Evolutionary conservation across 2,329 filamentous ascomycete species (phyloP).

Genomic region (Hypocrella siamensis): DNA sequence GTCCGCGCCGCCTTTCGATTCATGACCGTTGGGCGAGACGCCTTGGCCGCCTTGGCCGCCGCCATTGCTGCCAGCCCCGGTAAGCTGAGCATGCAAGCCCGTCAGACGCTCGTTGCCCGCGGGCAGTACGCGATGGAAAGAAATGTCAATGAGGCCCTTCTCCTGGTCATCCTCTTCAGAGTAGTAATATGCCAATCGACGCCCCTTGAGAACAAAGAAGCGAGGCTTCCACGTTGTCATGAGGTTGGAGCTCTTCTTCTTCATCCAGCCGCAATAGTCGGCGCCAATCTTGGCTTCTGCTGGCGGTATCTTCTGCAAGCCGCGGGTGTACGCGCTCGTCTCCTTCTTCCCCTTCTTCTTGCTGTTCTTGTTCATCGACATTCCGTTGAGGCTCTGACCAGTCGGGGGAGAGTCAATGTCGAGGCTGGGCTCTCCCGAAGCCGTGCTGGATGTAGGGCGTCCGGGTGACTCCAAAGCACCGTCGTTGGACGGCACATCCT

Average conservation of each 20-base stretch:
- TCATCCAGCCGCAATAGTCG: conserved; percentile 99
- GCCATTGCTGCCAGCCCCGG: conserved; percentile 53
- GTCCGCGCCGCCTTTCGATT: conserved; percentile 16
- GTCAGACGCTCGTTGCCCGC: conserved; percentile 85
- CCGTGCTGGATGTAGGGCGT: conserved; percentile 60
- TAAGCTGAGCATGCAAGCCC: conserved; percentile 80
- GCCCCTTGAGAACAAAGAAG: conserved; percentile 85
- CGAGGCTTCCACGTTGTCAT: conserved; percentile 98
- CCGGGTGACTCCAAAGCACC: conserved; percentile 47
- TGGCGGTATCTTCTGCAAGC: conserved; percentile 66
- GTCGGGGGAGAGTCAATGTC: conserved; percentile 62
- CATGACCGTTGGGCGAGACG: conserved; percentile 32
- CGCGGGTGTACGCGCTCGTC: conserved; percentile 84
- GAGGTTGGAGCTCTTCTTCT: conserved; percentile 89
- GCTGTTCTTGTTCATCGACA: conserved; percentile 30
- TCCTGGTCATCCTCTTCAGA: conserved; percentile 84
- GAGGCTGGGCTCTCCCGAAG: conserved; percentile 51
- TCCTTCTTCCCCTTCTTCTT: conserved; percentile 77
- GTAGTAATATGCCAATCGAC: conserved; percentile 90
- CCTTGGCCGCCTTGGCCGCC: conserved; percentile 42
- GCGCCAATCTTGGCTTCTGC: conserved; percentile 71
- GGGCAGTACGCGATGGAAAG: conserved; percentile 88
- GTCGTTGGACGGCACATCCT: conserved; percentile 34
- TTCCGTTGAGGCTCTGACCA: conserved; percentile 37
- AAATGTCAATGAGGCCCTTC: conserved; percentile 93